Evolutionary conservation across 306 rosid genomes (phyloP), one percentile per base, ranked within the genome.

Genomic region (Cucumis hystrix): DNA sequence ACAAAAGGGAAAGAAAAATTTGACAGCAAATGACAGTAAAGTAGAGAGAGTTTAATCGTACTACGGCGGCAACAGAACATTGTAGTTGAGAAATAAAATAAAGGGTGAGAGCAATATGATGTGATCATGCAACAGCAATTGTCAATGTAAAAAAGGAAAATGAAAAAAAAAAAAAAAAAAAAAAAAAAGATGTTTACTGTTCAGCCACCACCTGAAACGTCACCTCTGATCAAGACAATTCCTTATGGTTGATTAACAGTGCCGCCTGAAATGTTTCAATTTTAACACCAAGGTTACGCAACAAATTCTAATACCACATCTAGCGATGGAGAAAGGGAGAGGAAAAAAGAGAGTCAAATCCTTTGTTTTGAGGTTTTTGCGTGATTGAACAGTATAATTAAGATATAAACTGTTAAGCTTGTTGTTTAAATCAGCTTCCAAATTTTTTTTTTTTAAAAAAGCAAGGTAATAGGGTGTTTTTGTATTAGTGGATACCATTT

Each of bases 401-500:
- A 47, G 76, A 47, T 71, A 14, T 49, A 23, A 71, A 71, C 76
- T 72, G 58, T 72, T 51, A 72, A 72, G 60, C 60, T 72, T 49
- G 61, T 72, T 51, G 21, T 51, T 28, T 49, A 51, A 16, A 49
- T 72, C 43, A 72, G 57, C 76, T 51, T 72, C 58, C 58, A 52
- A 52, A 17, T 23, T 23, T 1, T 23, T 23, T 23, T 23, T 23
- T 23, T 23, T 23, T 23, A 13, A 45, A 21, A 43, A 43, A 47
- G 10, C 63, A 52, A 54, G 41, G 63, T 73, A 73, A 30, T 16
- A 43, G 54, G 80, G 40, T 10, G 68, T 41, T 76, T 72, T 72
- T 56, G 62, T 82, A 78, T 79, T 25, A 79, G 80, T 79, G 83
- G 85, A 79, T 52, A 75, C 54, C 75, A 62, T 83, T 83, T 79